Evolutionary conservation across 192 early-diverging fungal species (phyloP), one percentile per base, ranked within the genome.

Genomic region (Coemansia sp.): DNA sequence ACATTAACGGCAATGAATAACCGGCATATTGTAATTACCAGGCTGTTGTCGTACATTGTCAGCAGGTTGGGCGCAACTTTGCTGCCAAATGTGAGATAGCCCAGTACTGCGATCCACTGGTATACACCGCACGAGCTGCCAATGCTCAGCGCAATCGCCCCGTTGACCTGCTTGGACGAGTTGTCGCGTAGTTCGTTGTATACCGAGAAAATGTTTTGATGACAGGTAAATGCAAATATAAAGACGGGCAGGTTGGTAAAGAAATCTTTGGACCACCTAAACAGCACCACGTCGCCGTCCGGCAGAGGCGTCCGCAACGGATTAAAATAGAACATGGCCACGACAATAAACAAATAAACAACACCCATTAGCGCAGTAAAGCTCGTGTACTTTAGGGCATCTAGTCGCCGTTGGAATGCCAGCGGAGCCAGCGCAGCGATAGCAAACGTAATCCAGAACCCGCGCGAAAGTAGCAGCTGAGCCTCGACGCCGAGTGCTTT

Each of bases 161-260:
- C 72, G 56, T 85, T 85, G 39, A 97, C 72, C 48, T 85, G 83
- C 41, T 71, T 74, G 38, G 88, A 86, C 22, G 85, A 79, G 82
- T 98, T 97, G 68, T 96, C 90, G 26, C 73, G 82, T 38, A 97
- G 72, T 75, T 99, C 97, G 74, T 99, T 99, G 74, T 97, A 92
- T 3, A 98, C 92, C 7, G 93, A 81, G 64, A 99, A 96, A 50
- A 98, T 93, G 75, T 98, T 98, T 77, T 98, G 96, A 76, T 98
- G 96, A 72, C 97, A 99, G 19, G 97, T 99, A 64, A 97, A 99
- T 9, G 94, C 94, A 86, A 99, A 99, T 18, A 99, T 92, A 85
- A 99, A 99, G 27, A 99, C 92, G 2, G 97, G 97, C 45, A 98
- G 71, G 19, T 85, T 84, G 19, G 86, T 83, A 79, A 93, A 87